Base-by-base conservation (phyloP, 345 rosid species). In the Eucalyptus pauciflora region DNA sequence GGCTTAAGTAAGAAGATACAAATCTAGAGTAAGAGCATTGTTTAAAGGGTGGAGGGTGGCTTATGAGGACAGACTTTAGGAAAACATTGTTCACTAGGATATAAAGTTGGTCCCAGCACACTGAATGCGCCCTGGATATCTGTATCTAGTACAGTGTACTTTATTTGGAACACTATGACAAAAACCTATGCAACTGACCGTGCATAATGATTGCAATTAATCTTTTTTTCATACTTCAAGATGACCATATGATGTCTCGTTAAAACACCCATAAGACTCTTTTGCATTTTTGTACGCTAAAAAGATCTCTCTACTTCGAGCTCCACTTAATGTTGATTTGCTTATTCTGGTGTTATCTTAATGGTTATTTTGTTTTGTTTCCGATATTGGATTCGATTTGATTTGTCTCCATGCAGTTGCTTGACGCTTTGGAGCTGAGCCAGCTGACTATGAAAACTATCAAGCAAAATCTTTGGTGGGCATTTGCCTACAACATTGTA, bases 391-490 rank as follows among this genome's bases (percentile, higher is more conserved):
- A 9, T 43, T 87, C 43, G 3, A 56, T 64, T 62, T 31, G 24
- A 85, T 52, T 45, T 60, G 86, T 86, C 89, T 90, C 46, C 50
- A 8, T 89, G 91, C 95, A 96, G 99, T 92, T 97, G 93, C 98
- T 96, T 49, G 99, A 96, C 90, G 99, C 99, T 51, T 85, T 96
- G 96, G 99, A 95, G 89, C 94, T 97, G 86, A 96, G 99, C 93
- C 93, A 93, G 93, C 95, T 95, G 91, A 97, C 99, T 90, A 96
- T 97, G 99, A 96, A 95, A 93, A 97, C 99, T 3, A 97, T 97
- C 93, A 97, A 94, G 94, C 98, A 97, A 93, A 97, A 96, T 89
- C 99, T 97, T 87, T 96, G 99, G 96, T 96, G 99, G 99, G 99
- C 99, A n/a, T 97, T 97, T 50, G 99, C 96, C 62, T 97, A 97